Evolutionary conservation across 2,329 filamentous ascomycete species (phyloP).

Genomic region (Beauveria rudraprayagi): DNA sequence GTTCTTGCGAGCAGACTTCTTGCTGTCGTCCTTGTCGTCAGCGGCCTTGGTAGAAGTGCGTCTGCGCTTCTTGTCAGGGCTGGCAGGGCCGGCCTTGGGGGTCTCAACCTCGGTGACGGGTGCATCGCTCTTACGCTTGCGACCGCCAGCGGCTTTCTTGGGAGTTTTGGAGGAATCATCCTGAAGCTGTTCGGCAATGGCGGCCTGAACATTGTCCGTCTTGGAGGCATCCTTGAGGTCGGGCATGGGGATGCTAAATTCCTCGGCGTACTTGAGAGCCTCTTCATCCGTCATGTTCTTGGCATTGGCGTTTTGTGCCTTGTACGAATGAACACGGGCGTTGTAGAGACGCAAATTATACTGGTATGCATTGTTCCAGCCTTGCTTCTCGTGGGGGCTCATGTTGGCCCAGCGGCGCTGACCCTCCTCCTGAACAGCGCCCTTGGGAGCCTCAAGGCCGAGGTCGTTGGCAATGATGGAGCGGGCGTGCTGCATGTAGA

Average conservation of each 20-base stretch:
- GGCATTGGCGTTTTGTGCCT: constrained; percentile 48
- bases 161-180: constrained; percentile 46
- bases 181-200: constrained; percentile 52
- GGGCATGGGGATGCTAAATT: constrained; percentile 46
- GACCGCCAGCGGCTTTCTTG: constrained; percentile 42
- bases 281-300: constrained; percentile 55
- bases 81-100: constrained; percentile 37
- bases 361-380: constrained; percentile 60
- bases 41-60: constrained; percentile 46
- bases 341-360: constrained; percentile 61
- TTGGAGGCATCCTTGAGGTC: constrained; percentile 35
- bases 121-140: constrained; percentile 51
- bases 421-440: constrained; percentile 80
- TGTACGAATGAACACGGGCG: constrained; percentile 57
- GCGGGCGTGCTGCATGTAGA: constrained; percentile 86
- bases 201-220: constrained; percentile 42
- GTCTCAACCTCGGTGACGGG: constrained; percentile 31
- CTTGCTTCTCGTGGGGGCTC: constrained; percentile 62
- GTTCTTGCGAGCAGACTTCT: constrained; percentile 55
- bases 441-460: constrained; percentile 67
- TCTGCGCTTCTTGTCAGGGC: constrained; percentile 57
- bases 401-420: constrained; percentile 80
- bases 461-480: constrained; percentile 74
- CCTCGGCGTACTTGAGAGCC: constrained; percentile 52
- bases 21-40: constrained; percentile 48